A percentile compares a stretch with the other conserved stretches of the same genome.
These are phyloP conservation scores for Citrus sp. DNA, from an alignment of 345 rosid species.

Conservation along the genomic window DNA sequence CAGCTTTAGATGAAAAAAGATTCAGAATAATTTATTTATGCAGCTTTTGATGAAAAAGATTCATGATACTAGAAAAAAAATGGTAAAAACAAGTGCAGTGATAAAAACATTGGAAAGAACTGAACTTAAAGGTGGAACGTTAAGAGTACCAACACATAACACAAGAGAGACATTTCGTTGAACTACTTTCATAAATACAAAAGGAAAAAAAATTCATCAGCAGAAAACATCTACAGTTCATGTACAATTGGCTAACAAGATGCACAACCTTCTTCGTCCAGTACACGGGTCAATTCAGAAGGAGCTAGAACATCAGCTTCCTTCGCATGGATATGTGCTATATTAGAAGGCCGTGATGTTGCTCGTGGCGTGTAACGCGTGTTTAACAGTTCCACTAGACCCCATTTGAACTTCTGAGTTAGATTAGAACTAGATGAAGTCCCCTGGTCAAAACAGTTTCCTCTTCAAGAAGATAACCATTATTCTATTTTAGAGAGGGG, in stretches of 20 bases:
- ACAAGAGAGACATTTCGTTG: neutral
- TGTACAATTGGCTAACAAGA: conserved; percentile 14
- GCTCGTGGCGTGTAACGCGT: too few relatives aligned
- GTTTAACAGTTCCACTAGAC: too few relatives aligned
- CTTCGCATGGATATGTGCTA: conserved; percentile 18
- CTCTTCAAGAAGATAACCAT: too few relatives aligned
- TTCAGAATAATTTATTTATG: too few relatives aligned
- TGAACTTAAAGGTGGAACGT: neutral
- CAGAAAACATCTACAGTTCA: neutral
- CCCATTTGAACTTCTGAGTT: too few relatives aligned
- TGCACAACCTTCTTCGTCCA: conserved; percentile 52
- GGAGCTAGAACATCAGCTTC: conserved; percentile 63
- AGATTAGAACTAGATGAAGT: too few relatives aligned
- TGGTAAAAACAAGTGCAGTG: neutral
- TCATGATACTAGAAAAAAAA: neutral
- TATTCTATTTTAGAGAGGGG: too few relatives aligned
- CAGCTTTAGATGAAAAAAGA: neutral
- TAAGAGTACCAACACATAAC: neutral
- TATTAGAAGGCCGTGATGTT: too few relatives aligned
- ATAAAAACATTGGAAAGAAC: neutral
- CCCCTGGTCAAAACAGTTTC: too few relatives aligned
- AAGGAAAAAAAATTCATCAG: neutral
- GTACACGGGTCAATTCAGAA: conserved; percentile 47
- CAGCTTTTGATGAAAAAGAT: neutral
- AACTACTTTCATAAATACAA: neutral